Base-by-base conservation (phyloP, 768 basidiomycete species). In the Symmetrospora coprosmae region DNA sequence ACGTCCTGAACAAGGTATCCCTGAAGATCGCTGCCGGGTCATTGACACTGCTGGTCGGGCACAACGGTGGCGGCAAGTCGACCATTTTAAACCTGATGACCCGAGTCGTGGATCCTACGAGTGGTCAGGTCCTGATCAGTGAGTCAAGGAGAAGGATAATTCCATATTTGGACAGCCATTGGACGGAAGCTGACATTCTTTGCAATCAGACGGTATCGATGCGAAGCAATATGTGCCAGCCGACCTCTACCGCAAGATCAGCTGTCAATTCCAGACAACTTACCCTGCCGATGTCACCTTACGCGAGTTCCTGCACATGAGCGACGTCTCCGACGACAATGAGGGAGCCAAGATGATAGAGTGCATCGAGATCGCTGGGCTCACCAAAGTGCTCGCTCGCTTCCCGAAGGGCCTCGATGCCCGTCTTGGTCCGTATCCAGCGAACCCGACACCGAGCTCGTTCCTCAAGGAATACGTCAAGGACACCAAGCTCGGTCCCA, bases 61-160 rank as follows among this genome's bases (percentile, higher is more conserved):
- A 53, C 33, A 62, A 62, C 28, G 60, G 60, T 8, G 51, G n/a
- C 17, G 60, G 60, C 38, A 62, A 62, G 38, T 35, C 35, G 14
- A 62, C 50, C 17, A 14, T 62, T 4, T 38, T 62, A 16, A 55
- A 52, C 37, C 60, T 62, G 3, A 62, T 62, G 25, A 33, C 50
- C 4, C 60, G 60, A 11, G 35, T 62, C 39, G 30, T 31, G 14
- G 60, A 62, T 27, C 51, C 60, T 33, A 40, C 50, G 6, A n/a
- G 11, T 9, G 60, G 60, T 25, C 25, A 14, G 11, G 60, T 62
- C 19, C 47, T 52, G 21, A 62, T 62, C 25, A 62, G 39, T 47
- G 40, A 34, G 34, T 34, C 8, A n/a, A n/a, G n/a, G n/a, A n/a
- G n/a, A n/a, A n/a, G n/a, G n/a, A n/a, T n/a, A n/a, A n/a, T n/a